Evolutionary conservation across 371 early-diverging fungal genomes (phyloP), one percentile per base, ranked within the genome.

Genomic region (Apophysomyces sp.): DNA sequence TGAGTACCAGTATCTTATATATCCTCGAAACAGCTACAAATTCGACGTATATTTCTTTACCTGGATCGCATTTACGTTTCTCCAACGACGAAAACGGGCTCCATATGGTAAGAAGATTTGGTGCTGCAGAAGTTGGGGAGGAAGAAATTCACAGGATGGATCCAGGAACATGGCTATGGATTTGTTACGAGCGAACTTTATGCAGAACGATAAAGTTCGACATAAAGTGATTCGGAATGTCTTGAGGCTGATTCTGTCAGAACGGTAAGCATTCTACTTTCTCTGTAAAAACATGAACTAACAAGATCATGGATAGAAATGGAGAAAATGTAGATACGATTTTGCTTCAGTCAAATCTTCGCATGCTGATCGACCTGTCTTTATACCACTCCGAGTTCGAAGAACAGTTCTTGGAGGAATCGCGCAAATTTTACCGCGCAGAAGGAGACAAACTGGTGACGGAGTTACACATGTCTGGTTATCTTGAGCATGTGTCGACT

Each of bases 61-160:
- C 77, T 97, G 41, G 98, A 97, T 76, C 92, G 98, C 28, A 93
- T 94, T 0, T 93, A 90, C 64, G 90, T 92, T 15, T 72, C 93
- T 26, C 86, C 92, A 30, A 85, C 85, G 0, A 61, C 86, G 13
- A 83, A 86, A 15, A 66, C 86, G n/a, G 80, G 81, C 34, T 88
- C 92, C 12, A 68, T 97, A 52, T 95, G 95, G 83, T 76, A 72
- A 37, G 41, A 56, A 16, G 28, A 27, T 16, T 4, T 3, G 4
- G 0, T 37, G 4, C 32, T 2, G 9, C 16, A 26, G 55, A 2
- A 4, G 12, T 27, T 53, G 11, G 39, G 41, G 21, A 52, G n/a
- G n/a, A 26, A 13, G 18, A 3, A 31, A 57, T 58, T 21, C 21
- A 44, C n/a, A 21, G 18, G 11, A 24, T 32, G 21, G 9, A 21